Evolutionary conservation across 208 protist species (phyloP).

Genomic region (Leishmania guyanensis): DNA sequence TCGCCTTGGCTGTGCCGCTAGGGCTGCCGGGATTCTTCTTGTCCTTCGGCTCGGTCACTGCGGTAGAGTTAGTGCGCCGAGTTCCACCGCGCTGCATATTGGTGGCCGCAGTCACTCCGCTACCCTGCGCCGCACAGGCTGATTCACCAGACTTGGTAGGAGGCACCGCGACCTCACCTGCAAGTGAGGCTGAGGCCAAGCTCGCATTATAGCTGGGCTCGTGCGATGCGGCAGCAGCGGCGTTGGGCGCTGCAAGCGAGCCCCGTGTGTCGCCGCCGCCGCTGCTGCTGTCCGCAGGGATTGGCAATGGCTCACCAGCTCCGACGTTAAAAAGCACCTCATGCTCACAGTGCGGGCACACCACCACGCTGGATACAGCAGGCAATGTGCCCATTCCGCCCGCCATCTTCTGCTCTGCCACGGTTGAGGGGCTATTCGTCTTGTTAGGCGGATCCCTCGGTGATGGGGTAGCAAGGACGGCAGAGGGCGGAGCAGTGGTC

Average conservation of each 20-base stretch:
- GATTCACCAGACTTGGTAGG: background rate
- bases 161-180: background rate
- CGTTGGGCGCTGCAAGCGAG: background rate
- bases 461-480: background rate
- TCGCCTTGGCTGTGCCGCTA: background rate
- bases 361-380: background rate
- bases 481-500: no score
- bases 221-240: background rate
- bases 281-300: background rate
- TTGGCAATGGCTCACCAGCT: background rate
- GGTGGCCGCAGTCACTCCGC: background rate
- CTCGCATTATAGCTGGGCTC: background rate
- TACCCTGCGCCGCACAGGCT: background rate
- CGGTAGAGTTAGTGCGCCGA: background rate
- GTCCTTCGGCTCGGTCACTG: background rate
- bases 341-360: conserved; percentile 21
- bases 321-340: background rate
- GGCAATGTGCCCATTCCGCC: background rate
- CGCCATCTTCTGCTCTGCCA: background rate
- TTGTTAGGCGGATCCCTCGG: background rate
- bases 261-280: no score
- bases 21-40: background rate
- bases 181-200: background rate
- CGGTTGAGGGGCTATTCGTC: background rate
- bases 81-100: background rate